Percentiles rank a stretch among this genome's conserved stretches.
These are phyloP conservation scores for Aspergillus pseudonomiae DNA, from an alignment of 2,329 filamentous ascomycete species.

Conservation along the genomic window DNA sequence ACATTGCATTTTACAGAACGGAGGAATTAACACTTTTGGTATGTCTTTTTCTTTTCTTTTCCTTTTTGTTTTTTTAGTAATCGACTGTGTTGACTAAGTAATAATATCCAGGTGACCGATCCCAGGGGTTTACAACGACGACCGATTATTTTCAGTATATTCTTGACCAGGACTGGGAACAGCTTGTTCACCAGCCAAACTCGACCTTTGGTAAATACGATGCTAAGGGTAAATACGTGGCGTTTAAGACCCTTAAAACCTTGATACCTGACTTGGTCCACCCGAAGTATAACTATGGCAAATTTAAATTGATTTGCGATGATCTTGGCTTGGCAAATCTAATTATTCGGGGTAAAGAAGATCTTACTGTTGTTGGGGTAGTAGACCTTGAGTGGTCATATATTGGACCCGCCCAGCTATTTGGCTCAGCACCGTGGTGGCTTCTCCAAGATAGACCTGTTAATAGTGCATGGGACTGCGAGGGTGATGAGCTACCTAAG, in stretches of 20 bases:
- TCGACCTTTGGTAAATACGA: conserved; percentile 31
- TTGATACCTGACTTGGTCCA: conserved; percentile 30
- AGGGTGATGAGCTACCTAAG: conserved; percentile 26
- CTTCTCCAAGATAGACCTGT: conserved; percentile 38
- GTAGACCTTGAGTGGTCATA: conserved; percentile 45
- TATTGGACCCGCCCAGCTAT: conserved; percentile 40
- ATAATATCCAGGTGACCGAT: conserved; percentile 27
- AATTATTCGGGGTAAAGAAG: conserved; percentile 37
- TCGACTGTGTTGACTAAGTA: conserved; percentile 16
- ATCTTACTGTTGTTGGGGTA: conserved; percentile 39
- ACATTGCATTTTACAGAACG: conserved; percentile 34
- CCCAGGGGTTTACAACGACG: conserved; percentile 32
- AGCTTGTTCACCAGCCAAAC: conserved; percentile 40
- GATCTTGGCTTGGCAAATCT: conserved; percentile 43
- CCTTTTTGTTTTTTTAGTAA: background rate
- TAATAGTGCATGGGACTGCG: conserved; percentile 31
- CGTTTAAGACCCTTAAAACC: conserved; percentile 32
- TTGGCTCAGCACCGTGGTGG: conserved; percentile 43
- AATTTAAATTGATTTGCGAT: conserved; percentile 44
- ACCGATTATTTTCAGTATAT: conserved; percentile 40
- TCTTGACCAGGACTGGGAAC: conserved; percentile 34
- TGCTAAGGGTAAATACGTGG: conserved; percentile 32
- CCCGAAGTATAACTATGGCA: conserved; percentile 28
- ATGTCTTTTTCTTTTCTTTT: conserved; percentile 15
- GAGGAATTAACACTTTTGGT: conserved; percentile 36